Percentiles rank a stretch among this genome's conserved stretches.
Evolutionary conservation across 148 eudicot species (phyloP).

Genomic region (Rhododendron simsii): DNA sequence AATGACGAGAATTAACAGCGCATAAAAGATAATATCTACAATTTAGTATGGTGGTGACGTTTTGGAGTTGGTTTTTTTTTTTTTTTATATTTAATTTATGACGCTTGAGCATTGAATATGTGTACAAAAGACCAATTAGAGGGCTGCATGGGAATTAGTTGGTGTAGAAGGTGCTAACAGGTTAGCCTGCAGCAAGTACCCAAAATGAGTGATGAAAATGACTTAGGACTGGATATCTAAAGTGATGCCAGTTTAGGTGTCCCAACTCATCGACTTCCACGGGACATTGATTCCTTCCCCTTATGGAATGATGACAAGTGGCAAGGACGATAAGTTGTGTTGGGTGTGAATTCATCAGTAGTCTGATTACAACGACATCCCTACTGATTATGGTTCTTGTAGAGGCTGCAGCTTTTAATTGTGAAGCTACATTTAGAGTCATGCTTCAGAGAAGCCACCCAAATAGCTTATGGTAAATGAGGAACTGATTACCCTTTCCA

Average conservation of each 20-base stretch:
- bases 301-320: background rate
- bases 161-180: background rate
- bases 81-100: background rate
- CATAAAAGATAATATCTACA: background rate
- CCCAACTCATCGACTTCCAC: background rate
- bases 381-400: background rate
- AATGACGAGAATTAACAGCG: background rate
- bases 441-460: background rate
- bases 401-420: background rate
- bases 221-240: background rate
- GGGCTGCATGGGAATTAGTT: background rate
- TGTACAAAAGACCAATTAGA: background rate
- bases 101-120: background rate
- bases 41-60: background rate
- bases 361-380: background rate
- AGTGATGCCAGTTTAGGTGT: background rate
- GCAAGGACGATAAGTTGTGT: background rate
- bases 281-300: background rate
- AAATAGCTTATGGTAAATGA: background rate
- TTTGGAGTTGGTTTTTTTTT: background rate
- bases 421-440: background rate
- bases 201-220: background rate
- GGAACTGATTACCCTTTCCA: background rate
- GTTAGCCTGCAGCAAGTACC: background rate
- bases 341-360: background rate